Evolutionary conservation across 179 eudicot genomes (phyloP).

Genomic region (Beta macrorhiza): DNA sequence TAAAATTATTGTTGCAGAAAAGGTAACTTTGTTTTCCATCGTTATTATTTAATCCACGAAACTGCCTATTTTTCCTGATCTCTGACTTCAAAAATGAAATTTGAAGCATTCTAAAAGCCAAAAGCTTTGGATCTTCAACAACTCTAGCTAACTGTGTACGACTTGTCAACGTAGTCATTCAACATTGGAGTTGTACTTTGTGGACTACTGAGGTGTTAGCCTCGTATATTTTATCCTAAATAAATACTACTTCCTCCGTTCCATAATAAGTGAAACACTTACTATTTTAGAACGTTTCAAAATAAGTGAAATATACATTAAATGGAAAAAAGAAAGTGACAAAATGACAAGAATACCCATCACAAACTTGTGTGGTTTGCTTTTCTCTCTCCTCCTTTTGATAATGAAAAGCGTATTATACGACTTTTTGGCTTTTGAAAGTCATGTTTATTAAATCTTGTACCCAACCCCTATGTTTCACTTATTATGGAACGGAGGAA

Average conservation of each 20-base stretch:
- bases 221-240: neutral
- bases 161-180: conserved; percentile 22
- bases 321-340: too few relatives aligned
- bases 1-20: conserved; percentile 12
- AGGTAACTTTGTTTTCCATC: neutral
- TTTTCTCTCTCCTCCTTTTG: too few relatives aligned
- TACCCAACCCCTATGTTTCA: too few relatives aligned
- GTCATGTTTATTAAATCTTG: too few relatives aligned
- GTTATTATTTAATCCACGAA: neutral
- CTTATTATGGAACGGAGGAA: too few relatives aligned
- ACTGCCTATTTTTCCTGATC: conserved; percentile 13
- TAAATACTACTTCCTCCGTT: neutral
- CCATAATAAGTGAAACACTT: too few relatives aligned
- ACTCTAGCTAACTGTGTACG: conserved; percentile 27
- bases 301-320: too few relatives aligned
- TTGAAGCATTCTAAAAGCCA: conserved; percentile 30
- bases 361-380: too few relatives aligned
- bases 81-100: conserved; percentile 29
- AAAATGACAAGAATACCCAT: too few relatives aligned
- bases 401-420: too few relatives aligned
- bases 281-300: too few relatives aligned
- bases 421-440: too few relatives aligned
- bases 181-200: conserved; percentile 15
- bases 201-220: conserved; percentile 4
- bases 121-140: conserved; percentile 31